Evolutionary conservation across 129 eudicot genomes (phyloP), one percentile per base, ranked within the genome.

Genomic region (Helianthus tuberosus): DNA sequence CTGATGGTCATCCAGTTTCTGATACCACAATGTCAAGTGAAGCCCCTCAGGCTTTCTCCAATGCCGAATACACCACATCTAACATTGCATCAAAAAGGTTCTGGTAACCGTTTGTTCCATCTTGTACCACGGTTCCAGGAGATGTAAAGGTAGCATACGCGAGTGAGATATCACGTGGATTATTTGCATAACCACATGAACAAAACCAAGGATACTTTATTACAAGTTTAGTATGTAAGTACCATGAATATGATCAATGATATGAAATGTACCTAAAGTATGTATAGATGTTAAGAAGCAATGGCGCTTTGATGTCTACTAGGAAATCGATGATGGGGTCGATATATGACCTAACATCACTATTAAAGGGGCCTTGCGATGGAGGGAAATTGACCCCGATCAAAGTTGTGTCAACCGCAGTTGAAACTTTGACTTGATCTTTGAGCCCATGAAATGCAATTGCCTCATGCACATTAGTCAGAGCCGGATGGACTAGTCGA

Each of bases 401-500:
- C 48, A 80, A 11, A 15, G 76, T 73, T n/a, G 84, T 80, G 49
- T 80, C 84, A 69, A 80, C 63, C 5, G 75, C 54, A 38, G 84
- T 80, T 1, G 84, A 80, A 52, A 83, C 86, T 61, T 79, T 83
- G 13, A 83, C 65, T n/a, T 54, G 75, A 61, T 66, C 74, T 17
- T 69, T 73, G 6, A 84, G 84, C 11, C 84, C 86, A 43, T 79
- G 72, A 23, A 68, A 50, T 11, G 84, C 59, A 7, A 87, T 25
- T 6, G 85, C 88, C 20, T 75, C 82, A 8, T 71, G 60, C 11
- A 87, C 54, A 48, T 84, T 87, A 10, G 76, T 75, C 57, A 87
- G 27, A 59, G 89, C 92, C 1, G 84, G 86, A 66, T 81, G 92
- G 15, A 84, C 84, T 13, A 74, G 72, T 1, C 66, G 85, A 0